Percentiles rank a stretch among this genome's conserved stretches.
These are phyloP conservation scores for Tuber aestivum DNA, from an alignment of 495 filamentous ascomycete genomes.

Conservation along the genomic window DNA sequence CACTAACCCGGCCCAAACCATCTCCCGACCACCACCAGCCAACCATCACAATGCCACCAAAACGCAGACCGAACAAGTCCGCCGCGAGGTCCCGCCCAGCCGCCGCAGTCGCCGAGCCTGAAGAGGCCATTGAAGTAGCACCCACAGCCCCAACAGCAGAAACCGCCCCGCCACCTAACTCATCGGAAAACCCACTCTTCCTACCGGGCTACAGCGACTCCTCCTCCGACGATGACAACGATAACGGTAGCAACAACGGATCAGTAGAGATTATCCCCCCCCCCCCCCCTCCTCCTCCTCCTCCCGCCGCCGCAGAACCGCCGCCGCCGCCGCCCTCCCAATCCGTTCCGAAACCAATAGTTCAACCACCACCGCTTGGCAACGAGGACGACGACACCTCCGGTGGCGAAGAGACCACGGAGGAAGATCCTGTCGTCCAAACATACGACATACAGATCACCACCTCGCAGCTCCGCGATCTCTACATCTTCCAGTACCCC, in stretches of 20 bases:
- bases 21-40: neutral
- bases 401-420: constrained; percentile 6
- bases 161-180: neutral
- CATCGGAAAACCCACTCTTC: constrained; percentile 2
- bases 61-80: neutral
- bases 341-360: neutral
- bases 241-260: neutral
- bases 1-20: neutral
- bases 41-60: neutral
- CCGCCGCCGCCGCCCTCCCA: neutral
- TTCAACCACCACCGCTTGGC: neutral
- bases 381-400: constrained; percentile 13
- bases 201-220: neutral
- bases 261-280: neutral
- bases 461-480: constrained; percentile 42
- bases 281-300: neutral
- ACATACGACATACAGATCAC: constrained; percentile 41
- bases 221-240: neutral
- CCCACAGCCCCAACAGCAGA: neutral
- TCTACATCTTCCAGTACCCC: constrained; percentile 68
- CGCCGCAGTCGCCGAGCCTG: neutral
- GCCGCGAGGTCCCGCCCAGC: neutral
- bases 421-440: constrained; percentile 38
- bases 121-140: neutral
- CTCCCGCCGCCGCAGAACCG: neutral